Evolutionary conservation across 371 early-diverging fungal genomes (phyloP).

Genomic region (Encephalitozoon romaleae): DNA sequence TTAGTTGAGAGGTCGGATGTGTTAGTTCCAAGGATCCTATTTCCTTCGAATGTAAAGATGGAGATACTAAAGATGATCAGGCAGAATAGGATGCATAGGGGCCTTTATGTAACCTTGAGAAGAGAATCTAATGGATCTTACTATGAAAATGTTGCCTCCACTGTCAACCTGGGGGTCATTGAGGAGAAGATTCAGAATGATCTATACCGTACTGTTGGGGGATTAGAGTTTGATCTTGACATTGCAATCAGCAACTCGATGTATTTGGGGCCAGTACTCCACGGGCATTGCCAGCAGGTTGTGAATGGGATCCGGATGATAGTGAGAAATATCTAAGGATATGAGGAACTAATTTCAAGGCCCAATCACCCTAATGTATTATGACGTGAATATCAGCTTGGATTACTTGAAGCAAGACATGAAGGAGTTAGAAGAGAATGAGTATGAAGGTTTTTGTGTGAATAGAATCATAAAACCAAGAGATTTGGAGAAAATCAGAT

Average conservation of each 20-base stretch:
- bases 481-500: not conserved
- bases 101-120: not conserved
- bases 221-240: not conserved
- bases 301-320: not conserved
- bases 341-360: not conserved
- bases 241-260: not conserved
- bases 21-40: not conserved
- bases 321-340: not conserved
- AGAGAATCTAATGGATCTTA: slow-evolving; percentile 6
- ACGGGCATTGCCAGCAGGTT: not conserved
- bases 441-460: slow-evolving; percentile 26
- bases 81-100: not conserved
- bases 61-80: not conserved
- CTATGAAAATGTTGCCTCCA: not conserved
- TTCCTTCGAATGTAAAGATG: not conserved
- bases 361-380: not conserved
- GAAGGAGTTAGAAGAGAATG: not conserved
- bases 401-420: slow-evolving; percentile 5
- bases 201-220: not conserved
- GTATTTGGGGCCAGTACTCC: not conserved
- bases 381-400: slow-evolving; percentile 3
- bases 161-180: not conserved
- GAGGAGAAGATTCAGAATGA: not conserved
- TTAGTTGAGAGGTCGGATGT: slow-evolving; percentile 6
- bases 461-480: not conserved